These are phyloP conservation scores for Kwoniella sp. DNA, from an alignment of 768 basidiomycete species.

Conservation along the genomic window DNA sequence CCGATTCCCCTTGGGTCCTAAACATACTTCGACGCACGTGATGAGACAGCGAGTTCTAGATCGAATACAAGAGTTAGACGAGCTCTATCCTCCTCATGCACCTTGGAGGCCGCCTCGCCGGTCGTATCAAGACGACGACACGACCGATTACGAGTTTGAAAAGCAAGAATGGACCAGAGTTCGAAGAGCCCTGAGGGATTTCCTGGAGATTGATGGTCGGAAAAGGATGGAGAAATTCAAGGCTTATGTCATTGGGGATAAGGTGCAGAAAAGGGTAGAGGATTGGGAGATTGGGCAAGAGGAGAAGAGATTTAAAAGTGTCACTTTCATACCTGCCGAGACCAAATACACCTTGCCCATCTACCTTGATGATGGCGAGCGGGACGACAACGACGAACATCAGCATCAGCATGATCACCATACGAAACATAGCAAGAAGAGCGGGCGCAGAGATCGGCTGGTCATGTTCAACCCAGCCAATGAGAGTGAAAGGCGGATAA, in stretches of 20 bases:
- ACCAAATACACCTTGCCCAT: slow-evolving; percentile 55
- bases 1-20: slow-evolving; percentile 58
- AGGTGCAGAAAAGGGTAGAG: slow-evolving; percentile 22
- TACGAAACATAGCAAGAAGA: background rate
- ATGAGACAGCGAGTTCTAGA: slow-evolving; percentile 55
- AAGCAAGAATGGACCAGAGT: slow-evolving; percentile 44
- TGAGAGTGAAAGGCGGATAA: slow-evolving; percentile 35
- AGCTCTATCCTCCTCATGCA: slow-evolving; percentile 35
- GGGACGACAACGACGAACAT: background rate
- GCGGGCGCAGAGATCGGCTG: slow-evolving; percentile 9
- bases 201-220: slow-evolving; percentile 55
- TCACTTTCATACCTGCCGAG: slow-evolving; percentile 53
- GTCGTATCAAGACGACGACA: background rate
- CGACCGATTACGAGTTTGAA: slow-evolving; percentile 27
- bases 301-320: slow-evolving; percentile 54
- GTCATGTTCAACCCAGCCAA: slow-evolving; percentile 33
- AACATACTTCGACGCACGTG: slow-evolving; percentile 51
- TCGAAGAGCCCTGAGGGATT: slow-evolving; percentile 47
- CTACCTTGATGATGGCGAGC: slow-evolving; percentile 22
- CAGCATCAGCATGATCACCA: background rate
- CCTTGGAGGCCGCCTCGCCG: slow-evolving; percentile 22
- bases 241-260: slow-evolving; percentile 43
- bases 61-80: slow-evolving; percentile 51
- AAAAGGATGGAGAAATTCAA: slow-evolving; percentile 54
- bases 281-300: slow-evolving; percentile 17